Conservation (phyloP, 2,329 filamentous ascomycete genomes). For the Mycosphaerella sp. region DNA sequence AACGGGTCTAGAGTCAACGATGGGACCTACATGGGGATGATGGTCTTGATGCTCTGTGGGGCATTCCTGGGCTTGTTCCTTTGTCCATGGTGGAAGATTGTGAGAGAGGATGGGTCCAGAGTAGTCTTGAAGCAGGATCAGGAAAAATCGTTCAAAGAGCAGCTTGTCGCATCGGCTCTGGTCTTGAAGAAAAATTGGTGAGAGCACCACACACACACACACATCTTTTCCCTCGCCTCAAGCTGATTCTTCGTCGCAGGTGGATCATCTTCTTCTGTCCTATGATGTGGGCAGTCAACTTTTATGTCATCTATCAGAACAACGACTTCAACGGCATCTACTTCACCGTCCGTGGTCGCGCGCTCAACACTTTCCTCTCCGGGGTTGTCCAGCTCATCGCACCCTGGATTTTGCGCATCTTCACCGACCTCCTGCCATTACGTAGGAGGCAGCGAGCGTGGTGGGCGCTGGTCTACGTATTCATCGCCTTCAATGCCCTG, state of each 20-base stretch:
- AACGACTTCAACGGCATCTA: slow-evolving; percentile 8
- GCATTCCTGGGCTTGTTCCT: neutral
- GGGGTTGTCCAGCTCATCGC: slow-evolving; percentile 5
- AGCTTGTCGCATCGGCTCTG: neutral
- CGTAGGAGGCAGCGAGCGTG: slow-evolving; percentile 2
- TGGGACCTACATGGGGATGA: slow-evolving; percentile 6
- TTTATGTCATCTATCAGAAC: slow-evolving; percentile 7
- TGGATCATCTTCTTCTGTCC: slow-evolving; percentile 8
- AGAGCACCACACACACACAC: too few relatives aligned
- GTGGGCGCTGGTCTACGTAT: slow-evolving; percentile 2
- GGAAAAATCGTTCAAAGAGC: neutral
- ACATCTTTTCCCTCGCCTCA: too few relatives aligned
- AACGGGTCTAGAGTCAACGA: slow-evolving; percentile 4
- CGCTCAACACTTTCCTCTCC: slow-evolving; percentile 5
- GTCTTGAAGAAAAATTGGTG: slow-evolving; percentile 3
- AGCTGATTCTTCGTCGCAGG: too few relatives aligned
- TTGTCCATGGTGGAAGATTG: slow-evolving; percentile 5
- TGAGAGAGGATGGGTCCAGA: slow-evolving; percentile 4
- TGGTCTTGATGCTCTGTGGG: slow-evolving; percentile 1
- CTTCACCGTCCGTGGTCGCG: slow-evolving; percentile 7
- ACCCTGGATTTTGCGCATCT: slow-evolving; percentile 4
- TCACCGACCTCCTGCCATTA: slow-evolving; percentile 3
- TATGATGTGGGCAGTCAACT: slow-evolving; percentile 9
- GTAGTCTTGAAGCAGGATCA: slow-evolving; percentile 2
- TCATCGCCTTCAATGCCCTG: slow-evolving; percentile 6